Evolutionary conservation across 73 alveolate genomes (phyloP).

Genomic region (Tetrahymena malaccensis): DNA sequence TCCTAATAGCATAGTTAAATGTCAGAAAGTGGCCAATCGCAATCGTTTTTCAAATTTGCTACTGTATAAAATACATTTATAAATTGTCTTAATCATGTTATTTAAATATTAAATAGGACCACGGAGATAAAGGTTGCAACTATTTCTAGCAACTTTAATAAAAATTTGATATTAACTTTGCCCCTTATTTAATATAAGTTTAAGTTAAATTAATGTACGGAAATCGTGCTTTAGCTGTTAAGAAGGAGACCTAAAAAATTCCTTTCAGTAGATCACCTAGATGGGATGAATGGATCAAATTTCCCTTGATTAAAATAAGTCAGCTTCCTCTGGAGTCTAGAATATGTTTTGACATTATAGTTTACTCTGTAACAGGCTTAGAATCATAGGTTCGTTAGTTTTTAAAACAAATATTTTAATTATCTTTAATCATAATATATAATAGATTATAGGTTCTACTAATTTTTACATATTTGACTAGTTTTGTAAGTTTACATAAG

Average conservation of each 20-base stretch:
- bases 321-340: slow-evolving; percentile 47
- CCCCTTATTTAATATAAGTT: slow-evolving; percentile 30
- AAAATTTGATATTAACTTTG: slow-evolving; percentile 14
- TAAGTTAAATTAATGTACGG: slow-evolving; percentile 46
- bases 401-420: not conserved
- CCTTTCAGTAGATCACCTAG: slow-evolving; percentile 28
- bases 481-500: slow-evolving; percentile 21
- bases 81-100: not conserved
- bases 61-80: not conserved
- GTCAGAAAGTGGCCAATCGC: not conserved
- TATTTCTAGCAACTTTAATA: slow-evolving; percentile 14
- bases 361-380: slow-evolving; percentile 32
- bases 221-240: slow-evolving; percentile 2
- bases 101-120: slow-evolving; percentile 1
- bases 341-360: slow-evolving; percentile 28
- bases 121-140: slow-evolving; percentile 16
- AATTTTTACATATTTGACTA: slow-evolving; percentile 35
- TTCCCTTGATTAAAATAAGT: slow-evolving; percentile 31
- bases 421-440: not conserved
- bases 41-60: not conserved
- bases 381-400: not conserved
- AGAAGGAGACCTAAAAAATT: not conserved
- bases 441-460: slow-evolving; percentile 30
- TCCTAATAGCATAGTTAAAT: not conserved
- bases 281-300: slow-evolving; percentile 2